phyloP scores from a whole-genome alignment of 768 basidiomycete species.

The Naematelia aurantialba region DNA sequence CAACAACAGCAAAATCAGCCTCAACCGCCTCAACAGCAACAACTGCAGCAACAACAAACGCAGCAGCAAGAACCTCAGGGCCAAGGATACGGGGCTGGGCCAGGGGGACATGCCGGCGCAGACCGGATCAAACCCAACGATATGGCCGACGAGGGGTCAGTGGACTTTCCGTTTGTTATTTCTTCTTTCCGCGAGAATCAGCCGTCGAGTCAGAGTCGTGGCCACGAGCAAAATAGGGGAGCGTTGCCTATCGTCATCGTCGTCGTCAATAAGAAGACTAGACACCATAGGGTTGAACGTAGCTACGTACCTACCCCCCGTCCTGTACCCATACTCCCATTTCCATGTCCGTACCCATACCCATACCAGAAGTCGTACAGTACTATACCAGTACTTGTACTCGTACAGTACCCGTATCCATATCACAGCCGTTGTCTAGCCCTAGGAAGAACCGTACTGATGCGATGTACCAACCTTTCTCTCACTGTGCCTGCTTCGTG shows the following conservation, averaged over 20 bases:
- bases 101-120: constrained; percentile 56
- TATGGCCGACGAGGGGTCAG: constrained; percentile 99
- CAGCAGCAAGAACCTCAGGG: constrained; percentile 15
- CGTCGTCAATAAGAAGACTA: constrained; percentile 3
- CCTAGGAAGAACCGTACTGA: constrained; percentile 71
- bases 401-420: constrained; percentile 1
- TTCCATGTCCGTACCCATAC: too few species aligned
- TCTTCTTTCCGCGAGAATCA: constrained; percentile 56
- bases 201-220: not conserved
- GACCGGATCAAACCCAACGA: constrained; percentile 58
- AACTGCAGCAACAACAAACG: too few species aligned
- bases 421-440: constrained; percentile 54
- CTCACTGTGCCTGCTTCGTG: not conserved
- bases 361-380: not conserved
- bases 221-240: not conserved
- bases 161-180: constrained; percentile 51
- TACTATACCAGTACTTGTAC: not conserved
- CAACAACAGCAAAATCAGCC: not conserved
- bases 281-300: not conserved
- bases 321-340: constrained; percentile 4
- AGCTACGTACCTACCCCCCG: not conserved
- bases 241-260: constrained; percentile 1
- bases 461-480: constrained; percentile 49
- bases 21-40: too few species aligned
- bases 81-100: constrained; percentile 37